Percentiles rank a stretch among this genome's conserved stretches.
Evolutionary conservation across 192 early-diverging fungal genomes (phyloP).

Genomic region (Chytriomyces sp.): DNA sequence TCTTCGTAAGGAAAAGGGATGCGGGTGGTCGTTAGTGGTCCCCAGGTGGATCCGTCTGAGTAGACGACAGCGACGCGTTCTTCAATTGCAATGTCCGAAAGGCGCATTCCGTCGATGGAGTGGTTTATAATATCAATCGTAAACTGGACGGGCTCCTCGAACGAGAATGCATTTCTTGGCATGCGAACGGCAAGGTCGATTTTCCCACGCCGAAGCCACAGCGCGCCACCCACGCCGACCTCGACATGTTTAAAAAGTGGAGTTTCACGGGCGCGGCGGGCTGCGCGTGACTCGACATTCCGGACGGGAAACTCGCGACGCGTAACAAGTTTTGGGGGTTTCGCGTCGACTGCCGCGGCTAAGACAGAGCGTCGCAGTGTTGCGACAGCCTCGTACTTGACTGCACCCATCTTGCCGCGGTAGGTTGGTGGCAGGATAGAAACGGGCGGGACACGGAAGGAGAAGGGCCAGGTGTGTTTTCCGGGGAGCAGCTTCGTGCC

Average conservation of each 20-base stretch:
- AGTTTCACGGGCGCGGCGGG: conserved; percentile 11
- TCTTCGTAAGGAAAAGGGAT: conserved; percentile 17
- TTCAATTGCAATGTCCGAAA: conserved; percentile 28
- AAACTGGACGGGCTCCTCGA: conserved; percentile 28
- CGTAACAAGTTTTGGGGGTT: not conserved
- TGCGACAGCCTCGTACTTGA: conserved; percentile 27
- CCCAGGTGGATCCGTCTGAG: conserved; percentile 9
- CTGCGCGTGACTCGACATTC: conserved; percentile 19
- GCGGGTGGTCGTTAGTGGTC: conserved; percentile 7
- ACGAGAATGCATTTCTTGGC: conserved; percentile 15
- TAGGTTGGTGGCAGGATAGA: conserved; percentile 31
- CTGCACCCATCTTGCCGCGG: conserved; percentile 24
- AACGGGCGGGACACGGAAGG: conserved; percentile 33
- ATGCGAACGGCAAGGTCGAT: conserved; percentile 18
- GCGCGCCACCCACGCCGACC: not conserved
- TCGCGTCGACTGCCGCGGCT: not conserved
- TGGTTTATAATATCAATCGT: conserved; percentile 12
- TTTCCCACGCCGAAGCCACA: not conserved
- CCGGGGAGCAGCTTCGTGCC: conserved; percentile 4
- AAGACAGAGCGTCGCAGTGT: not conserved
- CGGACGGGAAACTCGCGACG: conserved; percentile 25
- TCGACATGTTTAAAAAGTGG: conserved; percentile 11
- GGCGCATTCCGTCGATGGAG: not conserved
- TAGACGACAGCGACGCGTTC: conserved; percentile 22
- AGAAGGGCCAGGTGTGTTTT: conserved; percentile 34